Conservation (phyloP, 2,329 filamentous ascomycete genomes). For the Fusarium irregulare region DNA sequence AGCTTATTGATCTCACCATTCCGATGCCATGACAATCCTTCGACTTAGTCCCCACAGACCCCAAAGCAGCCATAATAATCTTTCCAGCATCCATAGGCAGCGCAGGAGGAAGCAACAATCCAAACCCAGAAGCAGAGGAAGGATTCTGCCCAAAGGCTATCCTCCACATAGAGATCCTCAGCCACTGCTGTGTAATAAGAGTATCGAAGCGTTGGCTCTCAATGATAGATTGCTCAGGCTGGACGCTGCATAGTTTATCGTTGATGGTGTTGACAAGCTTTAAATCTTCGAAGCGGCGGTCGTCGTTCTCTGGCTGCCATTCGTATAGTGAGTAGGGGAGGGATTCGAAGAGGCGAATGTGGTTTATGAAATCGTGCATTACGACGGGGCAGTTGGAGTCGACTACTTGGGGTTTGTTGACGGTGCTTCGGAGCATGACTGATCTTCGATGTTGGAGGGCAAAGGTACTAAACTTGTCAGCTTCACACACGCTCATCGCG, state of each 20-base stretch:
- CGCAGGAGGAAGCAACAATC: slow-evolving; percentile 29
- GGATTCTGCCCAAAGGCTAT: slow-evolving; percentile 47
- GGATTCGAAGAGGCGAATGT: slow-evolving; percentile 48
- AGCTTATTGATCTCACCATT: slow-evolving; percentile 30
- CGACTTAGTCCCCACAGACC: slow-evolving; percentile 42
- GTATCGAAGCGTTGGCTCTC: slow-evolving; percentile 51
- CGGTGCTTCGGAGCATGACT: slow-evolving; percentile 47
- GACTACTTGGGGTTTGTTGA: slow-evolving; percentile 48
- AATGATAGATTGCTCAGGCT: slow-evolving; percentile 45
- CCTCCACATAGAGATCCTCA: slow-evolving; percentile 49
- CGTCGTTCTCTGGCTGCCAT: slow-evolving; percentile 44
- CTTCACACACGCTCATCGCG: accelerated
- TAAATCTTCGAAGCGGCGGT: slow-evolving; percentile 32
- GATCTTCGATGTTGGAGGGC: slow-evolving; percentile 47
- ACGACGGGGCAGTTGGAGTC: slow-evolving; percentile 49
- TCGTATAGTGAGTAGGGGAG: slow-evolving; percentile 48
- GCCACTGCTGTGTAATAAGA: slow-evolving; percentile 50
- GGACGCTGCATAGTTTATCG: slow-evolving; percentile 44
- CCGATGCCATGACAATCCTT: slow-evolving; percentile 51
- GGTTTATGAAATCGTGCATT: slow-evolving; percentile 52
- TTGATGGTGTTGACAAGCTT: slow-evolving; percentile 44
- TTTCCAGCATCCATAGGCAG: slow-evolving; percentile 49
- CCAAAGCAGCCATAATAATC: slow-evolving; percentile 44
- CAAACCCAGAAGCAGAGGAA: slow-evolving; percentile 32
- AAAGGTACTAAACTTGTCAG: slow-evolving; percentile 41